Base-by-base conservation (phyloP, 116 monocot genomes). In the Zostera marina region DNA sequence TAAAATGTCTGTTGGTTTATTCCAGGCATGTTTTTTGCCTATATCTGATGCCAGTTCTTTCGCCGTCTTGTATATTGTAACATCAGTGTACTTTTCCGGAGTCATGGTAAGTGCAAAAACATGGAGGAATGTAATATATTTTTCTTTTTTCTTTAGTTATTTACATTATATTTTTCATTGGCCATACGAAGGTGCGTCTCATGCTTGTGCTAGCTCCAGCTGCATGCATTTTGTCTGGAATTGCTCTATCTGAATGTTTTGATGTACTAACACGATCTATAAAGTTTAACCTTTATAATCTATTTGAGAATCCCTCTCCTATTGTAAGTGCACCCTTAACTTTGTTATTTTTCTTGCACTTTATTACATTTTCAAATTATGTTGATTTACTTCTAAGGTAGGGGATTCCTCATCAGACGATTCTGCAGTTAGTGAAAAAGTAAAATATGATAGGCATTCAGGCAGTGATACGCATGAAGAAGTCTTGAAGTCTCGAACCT, bases 161-260 rank as follows among this genome's bases (percentile, higher is more conserved):
- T 10, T 41, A 44, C 16, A 43, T 40, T 16, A 8, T 32, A 32
- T 32, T 32, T 52, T 61, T 22, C 52, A 53, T 26, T 68, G 16
- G 59, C 47, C 24, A 24, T 1, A 1, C 8, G 7, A 8, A 94
- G 94, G 94, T 94, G 46, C 84, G 94, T 1, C 94, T 94, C 70
- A 94, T 94, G 94, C 94, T 94, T 77, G 94, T 94, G 11, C 73
- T 94, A 44, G 94, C 94, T 63, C 94, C 94, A 44, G 88, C 94
- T 67, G 94, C 94, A 43, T 94, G 94, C 61, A 81, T 94, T 49
- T 66, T 85, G 71, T 94, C 94, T 63, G 94, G 94, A 58, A 94
- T 94, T 74, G 94, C 94, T 54, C 79, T 88, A 52, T 94, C 94
- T 42, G 88, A 88, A 58, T 68, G 81, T 54, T 94, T 88, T 65